A percentile compares a stretch with the other conserved stretches of the same genome.
Evolutionary conservation across 2,329 filamentous ascomycete genomes (phyloP).

Genomic region (Claviceps sp.): DNA sequence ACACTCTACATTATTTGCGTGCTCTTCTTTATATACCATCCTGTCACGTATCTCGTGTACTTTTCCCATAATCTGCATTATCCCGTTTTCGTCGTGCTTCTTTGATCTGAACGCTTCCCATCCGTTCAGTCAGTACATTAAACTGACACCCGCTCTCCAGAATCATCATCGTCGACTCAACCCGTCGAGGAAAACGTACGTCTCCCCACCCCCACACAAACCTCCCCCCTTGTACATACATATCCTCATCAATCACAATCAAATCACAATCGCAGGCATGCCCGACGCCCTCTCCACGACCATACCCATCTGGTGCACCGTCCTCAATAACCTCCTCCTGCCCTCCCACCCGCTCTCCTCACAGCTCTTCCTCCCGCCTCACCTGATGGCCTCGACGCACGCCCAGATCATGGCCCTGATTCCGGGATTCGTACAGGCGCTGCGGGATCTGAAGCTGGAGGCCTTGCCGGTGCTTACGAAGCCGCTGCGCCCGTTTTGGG

Average conservation of each 20-base stretch:
- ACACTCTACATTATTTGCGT: too few species aligned
- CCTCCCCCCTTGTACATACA: not conserved
- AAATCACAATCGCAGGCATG: constrained; percentile 44
- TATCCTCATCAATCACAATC: not conserved
- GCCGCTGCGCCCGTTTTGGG: constrained; percentile 67
- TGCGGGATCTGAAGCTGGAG: constrained; percentile 41
- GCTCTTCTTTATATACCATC: too few species aligned
- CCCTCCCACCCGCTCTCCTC: constrained; percentile 36
- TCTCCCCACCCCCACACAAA: constrained; percentile 3
- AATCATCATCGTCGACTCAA: constrained; percentile 84
- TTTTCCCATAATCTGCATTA: too few species aligned
- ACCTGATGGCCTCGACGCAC: constrained; percentile 58
- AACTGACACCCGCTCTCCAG: constrained; percentile 19
- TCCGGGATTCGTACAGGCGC: constrained; percentile 37
- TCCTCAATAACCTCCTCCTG: constrained; percentile 71
- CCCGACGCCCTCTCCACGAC: constrained; percentile 92
- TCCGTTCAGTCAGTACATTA: not conserved
- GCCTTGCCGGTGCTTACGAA: constrained; percentile 47
- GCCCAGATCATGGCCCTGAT: constrained; percentile 58
- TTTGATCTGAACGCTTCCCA: too few species aligned
- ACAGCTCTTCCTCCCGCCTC: constrained; percentile 55
- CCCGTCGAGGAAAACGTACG: constrained; percentile 71
- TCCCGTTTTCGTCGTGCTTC: too few species aligned
- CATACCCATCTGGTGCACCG: constrained; percentile 82
- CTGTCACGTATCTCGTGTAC: too few species aligned